phyloP scores from a whole-genome alignment of 2,329 filamentous ascomycete genomes.

The Aquanectria penicillioides region DNA sequence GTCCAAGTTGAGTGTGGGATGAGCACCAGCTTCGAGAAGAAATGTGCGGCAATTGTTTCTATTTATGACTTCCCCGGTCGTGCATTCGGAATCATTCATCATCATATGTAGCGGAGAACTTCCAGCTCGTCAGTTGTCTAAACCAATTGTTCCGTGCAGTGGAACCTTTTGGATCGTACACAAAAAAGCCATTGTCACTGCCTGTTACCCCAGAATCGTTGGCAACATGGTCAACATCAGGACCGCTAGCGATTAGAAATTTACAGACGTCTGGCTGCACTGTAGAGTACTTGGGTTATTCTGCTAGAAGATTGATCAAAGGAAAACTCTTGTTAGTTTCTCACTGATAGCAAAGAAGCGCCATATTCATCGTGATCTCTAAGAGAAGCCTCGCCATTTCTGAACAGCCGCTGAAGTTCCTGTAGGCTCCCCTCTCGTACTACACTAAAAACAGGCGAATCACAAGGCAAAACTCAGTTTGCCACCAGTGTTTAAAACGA shows the following conservation, averaged over 20 bases:
- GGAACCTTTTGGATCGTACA: neutral
- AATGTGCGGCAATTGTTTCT: slow-evolving; percentile 1
- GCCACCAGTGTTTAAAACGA: slow-evolving; percentile 13
- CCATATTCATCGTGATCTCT: slow-evolving; percentile 36
- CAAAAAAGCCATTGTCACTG: neutral
- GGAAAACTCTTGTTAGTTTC: neutral
- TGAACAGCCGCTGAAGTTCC: slow-evolving; percentile 22
- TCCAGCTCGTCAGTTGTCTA: neutral
- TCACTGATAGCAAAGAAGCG: slow-evolving; percentile 30
- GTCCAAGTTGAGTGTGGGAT: neutral
- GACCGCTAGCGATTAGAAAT: slow-evolving; percentile 19
- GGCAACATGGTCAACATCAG: slow-evolving; percentile 17
- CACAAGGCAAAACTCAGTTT: neutral
- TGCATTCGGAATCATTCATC: rapidly evolving
- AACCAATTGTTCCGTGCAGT: neutral
- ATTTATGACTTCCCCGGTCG: neutral
- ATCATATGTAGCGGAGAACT: neutral
- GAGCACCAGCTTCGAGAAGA: slow-evolving; percentile 19
- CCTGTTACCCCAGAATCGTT: neutral
- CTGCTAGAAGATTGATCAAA: too few species aligned
- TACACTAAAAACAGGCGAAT: slow-evolving; percentile 9
- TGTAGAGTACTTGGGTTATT: slow-evolving; percentile 20
- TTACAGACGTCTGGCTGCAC: slow-evolving; percentile 22
- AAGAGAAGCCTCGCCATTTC: slow-evolving; percentile 19
- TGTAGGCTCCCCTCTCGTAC: neutral